Evolutionary conservation across 805 yeast genomes (phyloP).

Genomic region (Scheffersomyces stipitis): DNA sequence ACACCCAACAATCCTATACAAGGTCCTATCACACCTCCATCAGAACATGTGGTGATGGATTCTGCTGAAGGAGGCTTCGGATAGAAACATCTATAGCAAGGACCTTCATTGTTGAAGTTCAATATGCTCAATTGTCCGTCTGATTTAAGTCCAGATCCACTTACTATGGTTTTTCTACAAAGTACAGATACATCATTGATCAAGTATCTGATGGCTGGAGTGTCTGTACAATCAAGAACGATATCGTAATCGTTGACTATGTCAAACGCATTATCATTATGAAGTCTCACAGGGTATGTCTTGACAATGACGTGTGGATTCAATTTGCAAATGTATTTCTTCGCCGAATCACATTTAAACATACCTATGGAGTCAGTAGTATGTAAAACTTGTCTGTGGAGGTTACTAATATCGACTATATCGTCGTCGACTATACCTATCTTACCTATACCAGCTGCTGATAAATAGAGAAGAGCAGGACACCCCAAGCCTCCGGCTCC

Average conservation of each 20-base stretch:
- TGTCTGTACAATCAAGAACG: constrained; percentile 91
- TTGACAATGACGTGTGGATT: constrained; percentile 67
- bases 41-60: constrained; percentile 80
- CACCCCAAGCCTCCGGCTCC: constrained; percentile 99
- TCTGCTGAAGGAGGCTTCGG: constrained; percentile 89
- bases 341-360: constrained; percentile 81
- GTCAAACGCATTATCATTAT: constrained; percentile 57
- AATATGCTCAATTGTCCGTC: constrained; percentile 88
- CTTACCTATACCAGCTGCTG: constrained; percentile 84
- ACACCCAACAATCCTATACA: constrained; percentile 92
- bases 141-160: constrained; percentile 88
- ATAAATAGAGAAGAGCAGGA: constrained; percentile 81
- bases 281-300: constrained; percentile 53
- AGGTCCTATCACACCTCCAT: constrained; percentile 94
- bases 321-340: constrained; percentile 45
- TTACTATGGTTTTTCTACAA: constrained; percentile 67
- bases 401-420: constrained; percentile 75
- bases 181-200: constrained; percentile 82
- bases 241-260: constrained; percentile 68
- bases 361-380: constrained; percentile 63
- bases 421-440: constrained; percentile 90
- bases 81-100: constrained; percentile 92
- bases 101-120: constrained; percentile 67
- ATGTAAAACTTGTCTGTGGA: constrained; percentile 89
- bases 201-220: constrained; percentile 83